A percentile compares a stretch with the other conserved stretches of the same genome.
Conservation (phyloP, 78 protist genomes). For the Dictyostelium firmibasis region DNA sequence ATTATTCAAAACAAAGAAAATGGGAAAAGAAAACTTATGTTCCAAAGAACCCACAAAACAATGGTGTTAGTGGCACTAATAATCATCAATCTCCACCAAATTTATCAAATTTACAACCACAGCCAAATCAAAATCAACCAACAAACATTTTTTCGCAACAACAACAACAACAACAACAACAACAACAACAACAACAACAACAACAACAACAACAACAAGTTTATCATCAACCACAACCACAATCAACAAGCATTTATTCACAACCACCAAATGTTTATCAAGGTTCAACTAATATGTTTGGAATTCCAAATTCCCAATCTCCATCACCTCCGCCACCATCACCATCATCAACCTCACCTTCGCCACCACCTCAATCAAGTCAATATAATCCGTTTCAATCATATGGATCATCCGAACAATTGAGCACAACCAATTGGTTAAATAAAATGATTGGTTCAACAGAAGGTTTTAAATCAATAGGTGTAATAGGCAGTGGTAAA, state of each 20-base stretch:
- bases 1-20: not conserved
- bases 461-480: not conserved
- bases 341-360: not conserved
- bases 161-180: constrained; percentile 1
- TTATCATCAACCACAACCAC: constrained; percentile 4
- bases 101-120: not conserved
- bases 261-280: not conserved
- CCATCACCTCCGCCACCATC: not conserved
- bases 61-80: not conserved
- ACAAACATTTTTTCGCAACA: not conserved
- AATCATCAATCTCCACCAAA: not conserved
- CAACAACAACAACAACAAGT: constrained; percentile 14
- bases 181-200: not conserved
- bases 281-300: not conserved
- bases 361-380: not conserved
- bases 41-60: constrained; percentile 47
- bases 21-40: constrained; percentile 30
- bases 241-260: not conserved
- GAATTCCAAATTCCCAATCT: not conserved
- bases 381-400: not conserved
- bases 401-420: not conserved
- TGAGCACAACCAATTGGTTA: constrained; percentile 5
- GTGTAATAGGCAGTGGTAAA: constrained; percentile 77
- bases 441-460: not conserved
- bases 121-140: not conserved